These are phyloP conservation scores for Westerdykella aurantiaca DNA, from an alignment of 2,329 filamentous ascomycete species.

Conservation along the genomic window DNA sequence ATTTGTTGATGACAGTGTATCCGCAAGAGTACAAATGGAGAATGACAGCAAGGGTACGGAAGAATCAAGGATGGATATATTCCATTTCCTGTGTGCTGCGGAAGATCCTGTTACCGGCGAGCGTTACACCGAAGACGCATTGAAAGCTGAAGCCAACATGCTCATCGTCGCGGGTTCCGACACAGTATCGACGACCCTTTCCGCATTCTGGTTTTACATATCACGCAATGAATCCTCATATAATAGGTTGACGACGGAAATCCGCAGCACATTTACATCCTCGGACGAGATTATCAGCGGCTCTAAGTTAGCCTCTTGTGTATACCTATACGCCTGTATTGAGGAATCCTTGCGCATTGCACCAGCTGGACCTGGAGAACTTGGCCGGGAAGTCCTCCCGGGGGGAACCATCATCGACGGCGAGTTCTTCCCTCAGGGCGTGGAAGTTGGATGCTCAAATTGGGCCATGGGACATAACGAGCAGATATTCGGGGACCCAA, in stretches of 20 bases:
- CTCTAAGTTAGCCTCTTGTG: slow-evolving; percentile 6
- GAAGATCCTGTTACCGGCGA: slow-evolving; percentile 36
- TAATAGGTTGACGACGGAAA: slow-evolving; percentile 7
- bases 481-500: slow-evolving; percentile 13
- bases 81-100: slow-evolving; percentile 37
- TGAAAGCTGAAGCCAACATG: slow-evolving; percentile 20
- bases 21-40: not conserved
- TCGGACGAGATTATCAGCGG: slow-evolving; percentile 7
- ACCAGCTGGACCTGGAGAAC: slow-evolving; percentile 11
- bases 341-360: slow-evolving; percentile 13
- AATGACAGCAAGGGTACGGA: not conserved
- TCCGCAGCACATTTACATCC: slow-evolving; percentile 4
- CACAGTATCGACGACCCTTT: slow-evolving; percentile 4
- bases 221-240: slow-evolving; percentile 2
- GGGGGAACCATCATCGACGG: slow-evolving; percentile 16
- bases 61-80: slow-evolving; percentile 28
- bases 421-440: slow-evolving; percentile 13
- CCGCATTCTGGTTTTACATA: slow-evolving; percentile 10
- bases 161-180: slow-evolving; percentile 13
- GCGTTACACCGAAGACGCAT: slow-evolving; percentile 28
- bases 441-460: slow-evolving; percentile 13
- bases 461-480: slow-evolving; percentile 16
- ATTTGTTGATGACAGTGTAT: slow-evolving; percentile 2
- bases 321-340: slow-evolving; percentile 15
- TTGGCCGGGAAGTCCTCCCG: slow-evolving; percentile 9